Conservation (phyloP, 225 moss, liverwort and hornwort species). For the Straminergon stramineum region DNA sequence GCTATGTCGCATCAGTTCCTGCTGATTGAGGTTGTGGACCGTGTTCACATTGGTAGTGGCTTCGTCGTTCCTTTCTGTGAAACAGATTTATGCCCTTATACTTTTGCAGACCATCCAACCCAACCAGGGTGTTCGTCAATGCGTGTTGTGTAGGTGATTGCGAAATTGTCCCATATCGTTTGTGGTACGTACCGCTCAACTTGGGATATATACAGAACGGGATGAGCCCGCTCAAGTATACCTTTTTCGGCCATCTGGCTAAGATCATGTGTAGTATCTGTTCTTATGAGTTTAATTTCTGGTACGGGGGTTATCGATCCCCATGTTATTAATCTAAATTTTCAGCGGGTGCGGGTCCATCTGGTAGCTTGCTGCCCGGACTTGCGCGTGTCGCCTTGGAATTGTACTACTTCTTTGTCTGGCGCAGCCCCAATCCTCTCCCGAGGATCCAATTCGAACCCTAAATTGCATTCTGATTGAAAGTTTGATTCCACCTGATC, state of each 20-base stretch:
- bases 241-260: slow-evolving; percentile 72
- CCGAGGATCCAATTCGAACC: background rate
- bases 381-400: slow-evolving; percentile 12
- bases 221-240: accelerated
- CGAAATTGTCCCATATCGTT: background rate
- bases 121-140: too few species aligned
- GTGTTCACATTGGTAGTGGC: background rate
- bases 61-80: background rate
- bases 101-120: too few species aligned
- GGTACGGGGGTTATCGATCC: slow-evolving; percentile 51
- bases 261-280: slow-evolving; percentile 74
- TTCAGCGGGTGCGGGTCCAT: background rate
- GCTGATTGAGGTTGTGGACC: background rate
- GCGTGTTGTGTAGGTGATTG: accelerated
- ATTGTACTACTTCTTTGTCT: background rate
- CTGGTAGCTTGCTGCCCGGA: slow-evolving; percentile 10
- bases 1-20: background rate
- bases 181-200: background rate
- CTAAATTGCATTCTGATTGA: background rate
- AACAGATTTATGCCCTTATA: background rate
- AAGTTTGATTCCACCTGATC: too few species aligned
- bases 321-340: slow-evolving; percentile 82
- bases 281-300: slow-evolving; percentile 78
- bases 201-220: background rate
- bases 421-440: background rate